phyloP scores from a whole-genome alignment of 2,329 filamentous ascomycete species.

The Talaromyces sp. region DNA sequence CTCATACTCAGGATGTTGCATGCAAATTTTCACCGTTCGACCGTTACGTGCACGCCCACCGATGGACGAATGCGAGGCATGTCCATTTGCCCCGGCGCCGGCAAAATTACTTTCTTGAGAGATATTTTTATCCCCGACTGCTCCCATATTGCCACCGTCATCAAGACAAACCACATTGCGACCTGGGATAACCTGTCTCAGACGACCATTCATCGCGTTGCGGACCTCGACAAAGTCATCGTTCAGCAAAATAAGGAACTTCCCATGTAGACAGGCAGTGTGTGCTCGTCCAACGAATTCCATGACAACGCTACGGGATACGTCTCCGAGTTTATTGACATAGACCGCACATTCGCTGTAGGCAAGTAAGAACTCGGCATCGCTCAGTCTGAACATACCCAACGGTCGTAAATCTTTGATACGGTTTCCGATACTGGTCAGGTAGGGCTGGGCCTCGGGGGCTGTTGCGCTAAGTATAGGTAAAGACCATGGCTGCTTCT shows the following conservation, averaged over 20 bases:
- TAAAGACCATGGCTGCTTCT: conserved; percentile 91
- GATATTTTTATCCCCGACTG: neutral
- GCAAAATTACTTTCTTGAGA: conserved; percentile 18
- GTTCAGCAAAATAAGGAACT: conserved; percentile 89
- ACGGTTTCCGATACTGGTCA: conserved; percentile 77
- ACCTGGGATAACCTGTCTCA: conserved; percentile 91
- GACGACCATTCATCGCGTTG: conserved; percentile 88
- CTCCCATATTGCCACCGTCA: conserved; percentile 53
- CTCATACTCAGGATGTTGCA: conserved; percentile 86
- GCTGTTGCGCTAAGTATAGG: conserved; percentile 68
- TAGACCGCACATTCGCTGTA: conserved; percentile 98
- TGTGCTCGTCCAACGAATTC: conserved; percentile 95
- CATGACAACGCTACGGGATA: conserved; percentile 91
- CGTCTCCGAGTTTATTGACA: conserved; percentile 95
- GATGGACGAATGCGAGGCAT: conserved; percentile 16
- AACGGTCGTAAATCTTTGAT: conserved; percentile 79
- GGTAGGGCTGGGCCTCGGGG: conserved; percentile 54
- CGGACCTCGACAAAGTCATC: conserved; percentile 95
- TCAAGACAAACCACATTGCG: conserved; percentile 86
- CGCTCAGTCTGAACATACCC: conserved; percentile 92
- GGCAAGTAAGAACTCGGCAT: conserved; percentile 85
- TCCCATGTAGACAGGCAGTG: conserved; percentile 80
- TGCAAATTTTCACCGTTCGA: conserved; percentile 84
- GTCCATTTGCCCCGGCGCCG: conserved; percentile 26
- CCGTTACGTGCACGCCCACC: conserved; percentile 37